Conservation (phyloP, 345 rosid genomes). For the Eucalyptus sp. region DNA sequence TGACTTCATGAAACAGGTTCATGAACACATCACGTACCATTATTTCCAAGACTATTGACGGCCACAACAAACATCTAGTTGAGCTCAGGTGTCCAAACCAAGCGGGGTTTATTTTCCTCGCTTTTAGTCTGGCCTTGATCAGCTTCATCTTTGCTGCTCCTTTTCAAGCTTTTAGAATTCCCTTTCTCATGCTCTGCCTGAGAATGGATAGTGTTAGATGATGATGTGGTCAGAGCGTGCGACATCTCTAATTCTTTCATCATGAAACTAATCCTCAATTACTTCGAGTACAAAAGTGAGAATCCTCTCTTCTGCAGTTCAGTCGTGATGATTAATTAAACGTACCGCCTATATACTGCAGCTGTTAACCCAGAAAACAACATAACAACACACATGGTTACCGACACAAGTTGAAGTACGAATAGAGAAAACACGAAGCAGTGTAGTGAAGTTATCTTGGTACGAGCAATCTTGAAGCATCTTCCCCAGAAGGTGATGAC, state of each 20-base stretch:
- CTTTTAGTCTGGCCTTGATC: not conserved
- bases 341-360: accelerated
- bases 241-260: not conserved
- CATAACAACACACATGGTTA: accelerated
- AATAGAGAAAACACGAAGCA: not conserved
- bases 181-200: not conserved
- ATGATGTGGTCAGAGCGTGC: not conserved
- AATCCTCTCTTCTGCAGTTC: not conserved
- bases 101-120: not conserved
- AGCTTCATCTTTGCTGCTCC: not conserved
- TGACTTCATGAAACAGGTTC: too few species aligned
- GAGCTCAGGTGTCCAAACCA: not conserved
- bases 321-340: not conserved
- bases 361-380: not conserved
- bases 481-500: not conserved
- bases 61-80: not conserved
- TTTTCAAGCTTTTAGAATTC: not conserved
- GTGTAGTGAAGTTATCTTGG: not conserved
- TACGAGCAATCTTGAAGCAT: not conserved
- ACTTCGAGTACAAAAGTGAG: not conserved
- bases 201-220: not conserved
- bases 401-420: accelerated
- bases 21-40: accelerated
- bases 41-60: not conserved
- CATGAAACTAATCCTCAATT: not conserved